phyloP scores from a whole-genome alignment of 2,329 filamentous ascomycete genomes.

The Cladophialophora chaetospira region DNA sequence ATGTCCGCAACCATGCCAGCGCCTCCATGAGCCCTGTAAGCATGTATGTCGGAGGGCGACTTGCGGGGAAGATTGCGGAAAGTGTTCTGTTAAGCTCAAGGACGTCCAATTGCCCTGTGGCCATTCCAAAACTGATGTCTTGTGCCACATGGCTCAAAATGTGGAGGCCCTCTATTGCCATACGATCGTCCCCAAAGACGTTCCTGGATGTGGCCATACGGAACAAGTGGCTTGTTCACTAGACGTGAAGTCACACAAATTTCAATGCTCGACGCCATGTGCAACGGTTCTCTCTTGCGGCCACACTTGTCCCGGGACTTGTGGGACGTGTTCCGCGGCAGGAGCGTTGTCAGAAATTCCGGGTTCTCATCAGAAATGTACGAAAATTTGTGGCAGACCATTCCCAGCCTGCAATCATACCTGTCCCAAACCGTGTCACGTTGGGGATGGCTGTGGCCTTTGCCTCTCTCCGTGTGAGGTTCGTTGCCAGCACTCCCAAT shows the following conservation, averaged over 20 bases:
- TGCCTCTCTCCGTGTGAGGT: conserved; percentile 31
- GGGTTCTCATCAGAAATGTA: conserved; percentile 62
- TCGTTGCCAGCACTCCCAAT: conserved; percentile 17
- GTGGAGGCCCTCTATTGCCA: conserved; percentile 53
- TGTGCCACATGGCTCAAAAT: conserved; percentile 48
- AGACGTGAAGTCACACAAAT: conserved; percentile 48
- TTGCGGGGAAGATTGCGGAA: conserved; percentile 46
- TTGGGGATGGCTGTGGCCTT: conserved; percentile 35
- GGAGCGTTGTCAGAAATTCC: no score
- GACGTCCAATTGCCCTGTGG: conserved; percentile 39
- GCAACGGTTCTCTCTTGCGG: conserved; percentile 55
- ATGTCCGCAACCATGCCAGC: conserved; percentile 46
- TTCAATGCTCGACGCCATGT: conserved; percentile 55
- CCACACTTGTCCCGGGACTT: conserved; percentile 42
- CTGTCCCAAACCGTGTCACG: conserved; percentile 59
- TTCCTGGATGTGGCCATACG: conserved; percentile 60
- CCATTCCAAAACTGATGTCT: conserved; percentile 35
- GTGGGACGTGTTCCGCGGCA: conserved; percentile 14
- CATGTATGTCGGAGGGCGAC: conserved; percentile 43
- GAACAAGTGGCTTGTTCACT: conserved; percentile 53
- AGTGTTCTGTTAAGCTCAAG: conserved; percentile 32
- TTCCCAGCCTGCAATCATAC: no score
- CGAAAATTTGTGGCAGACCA: no score
- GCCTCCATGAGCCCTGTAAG: conserved; percentile 41
- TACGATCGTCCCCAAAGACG: conserved; percentile 47